Base-by-base conservation (phyloP, 225 moss, liverwort and hornwort genomes). In the Straminergon stramineum region DNA sequence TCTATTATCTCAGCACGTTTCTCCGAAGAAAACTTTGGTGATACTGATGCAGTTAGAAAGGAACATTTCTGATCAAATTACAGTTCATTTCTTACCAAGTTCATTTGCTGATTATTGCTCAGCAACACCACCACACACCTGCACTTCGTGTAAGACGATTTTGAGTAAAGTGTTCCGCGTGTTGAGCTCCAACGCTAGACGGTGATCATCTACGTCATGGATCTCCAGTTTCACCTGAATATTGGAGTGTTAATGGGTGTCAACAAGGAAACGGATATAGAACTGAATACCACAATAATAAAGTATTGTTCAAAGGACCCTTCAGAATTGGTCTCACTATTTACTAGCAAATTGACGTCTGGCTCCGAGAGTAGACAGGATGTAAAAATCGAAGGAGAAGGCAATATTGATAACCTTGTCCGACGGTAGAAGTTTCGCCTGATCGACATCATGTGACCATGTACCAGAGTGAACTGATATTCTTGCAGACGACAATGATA, bases 381-480 rank as follows among this genome's bases (percentile, higher is more conserved):
- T 79, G 17, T 39, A 34, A 88, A 65, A 34, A 85, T 79, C 41
- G 23, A 56, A 78, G 74, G n/a, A 56, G 57, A 53, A 71, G 52
- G 91, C 71, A 80, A 39, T 56, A 71, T 79, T 90, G 63, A 78
- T 83, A 79, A 97, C 97, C 97, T 95, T 96, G 48, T 94, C 89
- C 45, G 79, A 89, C 71, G 96, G 97, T 82, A 97, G 90, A 84
- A 96, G 95, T 92, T 91, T 96, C 79, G 96, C 96, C 95, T 97
- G 97, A 75, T 96, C 94, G 81, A 96, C 52, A 87, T 97, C 97
- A 94, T 97, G 96, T 85, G 96, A 93, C 97, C 97, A 97, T 89
- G 95, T 96, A 65, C 96, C 97, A 75, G 94, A 94, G 89, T 97
- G 97, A 66, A 97, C 96, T 76, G 62, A 78, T 82, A 97, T 96